Conservation (phyloP, 1,284 basidiomycete genomes). For the Leccinum ponderosum region DNA sequence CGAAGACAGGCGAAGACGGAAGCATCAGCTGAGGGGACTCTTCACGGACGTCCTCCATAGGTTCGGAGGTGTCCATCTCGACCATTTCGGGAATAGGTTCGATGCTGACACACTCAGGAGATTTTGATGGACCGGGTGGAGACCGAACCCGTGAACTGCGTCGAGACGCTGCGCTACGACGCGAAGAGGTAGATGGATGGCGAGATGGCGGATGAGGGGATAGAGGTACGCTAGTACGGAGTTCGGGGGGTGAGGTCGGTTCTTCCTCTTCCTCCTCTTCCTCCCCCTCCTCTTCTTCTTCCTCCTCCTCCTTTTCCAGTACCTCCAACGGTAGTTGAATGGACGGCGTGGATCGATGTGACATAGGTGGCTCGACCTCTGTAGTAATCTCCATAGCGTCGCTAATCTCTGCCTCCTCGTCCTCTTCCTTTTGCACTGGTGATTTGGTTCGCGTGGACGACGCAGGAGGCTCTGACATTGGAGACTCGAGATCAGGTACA, state of each 20-base stretch:
- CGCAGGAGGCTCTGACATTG: constrained; percentile 35
- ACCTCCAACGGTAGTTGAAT: constrained; percentile 11
- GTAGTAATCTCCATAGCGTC: constrained; percentile 8
- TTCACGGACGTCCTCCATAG: constrained; percentile 24
- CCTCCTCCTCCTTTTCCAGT: constrained; percentile 17
- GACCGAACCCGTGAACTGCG: constrained; percentile 20
- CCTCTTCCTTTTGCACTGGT: constrained; percentile 24
- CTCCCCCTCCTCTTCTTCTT: constrained; percentile 22
- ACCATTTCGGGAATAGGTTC: constrained; percentile 10
- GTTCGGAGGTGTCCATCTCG: constrained; percentile 15
- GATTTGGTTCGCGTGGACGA: constrained; percentile 28
- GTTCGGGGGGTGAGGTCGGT: constrained; percentile 5
- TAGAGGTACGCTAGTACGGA: not conserved
- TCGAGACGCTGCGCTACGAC: constrained; percentile 19
- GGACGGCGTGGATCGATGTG: constrained; percentile 18
- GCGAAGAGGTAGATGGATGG: constrained; percentile 6
- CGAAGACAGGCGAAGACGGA: constrained; percentile 20
- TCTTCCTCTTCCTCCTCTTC: constrained; percentile 21
- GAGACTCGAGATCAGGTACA: constrained; percentile 29
- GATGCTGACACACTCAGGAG: constrained; percentile 7
- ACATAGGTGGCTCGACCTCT: constrained; percentile 13
- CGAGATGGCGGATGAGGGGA: constrained; percentile 20
- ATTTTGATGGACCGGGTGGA: constrained; percentile 4
- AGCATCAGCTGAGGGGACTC: constrained; percentile 27
- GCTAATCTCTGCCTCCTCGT: constrained; percentile 26